Evolutionary conservation across 2,329 filamentous ascomycete genomes (phyloP).

Genomic region (Penicillium sp.): DNA sequence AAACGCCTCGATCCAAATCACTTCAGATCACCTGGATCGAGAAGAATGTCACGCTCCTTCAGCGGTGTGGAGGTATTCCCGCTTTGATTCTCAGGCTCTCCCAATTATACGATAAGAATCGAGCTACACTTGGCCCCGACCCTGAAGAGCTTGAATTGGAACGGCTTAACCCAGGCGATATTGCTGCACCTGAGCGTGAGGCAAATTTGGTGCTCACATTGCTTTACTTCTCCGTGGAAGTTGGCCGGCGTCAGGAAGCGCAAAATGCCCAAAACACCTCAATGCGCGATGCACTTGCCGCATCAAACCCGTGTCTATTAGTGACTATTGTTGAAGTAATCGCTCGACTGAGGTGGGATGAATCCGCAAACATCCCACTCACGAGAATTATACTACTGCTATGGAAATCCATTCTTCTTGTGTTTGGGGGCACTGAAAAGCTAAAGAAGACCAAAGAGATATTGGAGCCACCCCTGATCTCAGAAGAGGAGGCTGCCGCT

Average conservation of each 20-base stretch:
- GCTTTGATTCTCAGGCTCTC: constrained; percentile 35
- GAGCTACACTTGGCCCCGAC: constrained; percentile 20
- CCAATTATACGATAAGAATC: constrained; percentile 35
- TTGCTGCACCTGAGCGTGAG: constrained; percentile 36
- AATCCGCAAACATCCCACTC: constrained; percentile 48
- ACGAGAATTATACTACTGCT: constrained; percentile 72
- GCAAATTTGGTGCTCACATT: constrained; percentile 39
- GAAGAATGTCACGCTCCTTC: constrained; percentile 35
- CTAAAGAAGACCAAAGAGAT: constrained; percentile 68
- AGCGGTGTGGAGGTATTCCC: constrained; percentile 31
- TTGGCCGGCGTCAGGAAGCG: constrained; percentile 34
- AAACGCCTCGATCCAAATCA: constrained; percentile 43
- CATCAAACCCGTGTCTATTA: constrained; percentile 61
- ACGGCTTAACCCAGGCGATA: constrained; percentile 26
- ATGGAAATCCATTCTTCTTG: constrained; percentile 85
- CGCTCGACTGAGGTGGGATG: constrained; percentile 66
- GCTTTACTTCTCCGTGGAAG: constrained; percentile 40
- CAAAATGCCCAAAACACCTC: constrained; percentile 19
- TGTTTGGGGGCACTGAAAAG: constrained; percentile 73
- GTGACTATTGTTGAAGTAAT: constrained; percentile 65
- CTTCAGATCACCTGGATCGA: constrained; percentile 46
- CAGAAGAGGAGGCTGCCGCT: constrained; percentile 33
- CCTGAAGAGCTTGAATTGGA: constrained; percentile 27
- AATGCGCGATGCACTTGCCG: constrained; percentile 39
- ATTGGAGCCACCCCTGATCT: constrained; percentile 53